Base-by-base conservation (phyloP, 2,329 filamentous ascomycete genomes). In the Cryphonectria naterciae region DNA sequence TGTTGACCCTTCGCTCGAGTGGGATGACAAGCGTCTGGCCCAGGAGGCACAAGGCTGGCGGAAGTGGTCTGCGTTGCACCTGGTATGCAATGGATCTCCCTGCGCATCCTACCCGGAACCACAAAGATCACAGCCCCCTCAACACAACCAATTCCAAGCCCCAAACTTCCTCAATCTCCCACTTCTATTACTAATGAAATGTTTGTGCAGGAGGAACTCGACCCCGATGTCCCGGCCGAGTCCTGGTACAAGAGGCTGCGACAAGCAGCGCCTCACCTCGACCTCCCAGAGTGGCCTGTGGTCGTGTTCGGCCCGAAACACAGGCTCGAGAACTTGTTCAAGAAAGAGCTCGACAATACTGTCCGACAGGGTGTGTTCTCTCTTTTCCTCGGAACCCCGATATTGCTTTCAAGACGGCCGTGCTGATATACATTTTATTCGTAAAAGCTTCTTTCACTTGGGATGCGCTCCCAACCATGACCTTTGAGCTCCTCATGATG, bases 241-340 rank as follows among this genome's bases (percentile, higher is more conserved):
- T n/a, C 43, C 43, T 46, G 63, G 43, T 49, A 46, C 19, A 52
- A 17, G 25, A 28, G n/a, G 28, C 17, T 65, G 15, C n/a, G 28
- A n/a, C 11, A 17, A 52, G 19, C 17, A 52, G 43, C 49, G 2
- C 15, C 64, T 11, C 4, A 11, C 19, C 19, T 37, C 7, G 22
- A 41, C 3, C 49, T 66, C 49, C 64, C 64, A 35, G 46, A 54
- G 15, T 66, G 64, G 64, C 64, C 64, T 54, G 64, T 66, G 17
- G 49, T 66, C 11, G 32, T 66, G 15, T 54, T 66, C 17, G 64
- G 64, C 10, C 64, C 64, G 3, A 56, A 39, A 19, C 13, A 25
- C 11, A 39, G 11, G 37, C 19, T 66, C 43, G 46, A 66, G 19
- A n/a, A 22, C 19, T 25, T 54, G 35, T 54, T 54, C 49, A 54